A percentile compares a stretch with the other conserved stretches of the same genome.
These are phyloP conservation scores for Macrolepiota albuminosa DNA, from an alignment of 768 basidiomycete genomes.

Conservation along the genomic window DNA sequence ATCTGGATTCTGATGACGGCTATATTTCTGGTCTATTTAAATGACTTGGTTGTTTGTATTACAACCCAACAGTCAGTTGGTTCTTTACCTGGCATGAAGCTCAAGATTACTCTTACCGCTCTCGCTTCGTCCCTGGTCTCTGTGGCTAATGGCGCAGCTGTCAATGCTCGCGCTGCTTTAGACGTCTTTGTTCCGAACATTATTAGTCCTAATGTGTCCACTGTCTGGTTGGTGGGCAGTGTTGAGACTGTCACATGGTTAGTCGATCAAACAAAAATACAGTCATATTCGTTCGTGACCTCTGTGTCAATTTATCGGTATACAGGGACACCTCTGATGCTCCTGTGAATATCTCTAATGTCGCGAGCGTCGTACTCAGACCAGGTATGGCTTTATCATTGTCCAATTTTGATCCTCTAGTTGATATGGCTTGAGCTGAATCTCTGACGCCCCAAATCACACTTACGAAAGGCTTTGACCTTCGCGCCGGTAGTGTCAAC, in stretches of 20 bases:
- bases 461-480: slow-evolving; percentile 29
- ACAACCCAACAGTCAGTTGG: not conserved
- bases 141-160: slow-evolving; percentile 10
- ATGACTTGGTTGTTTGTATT: not conserved
- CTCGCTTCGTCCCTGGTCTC: slow-evolving; percentile 19
- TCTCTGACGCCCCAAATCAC: not conserved
- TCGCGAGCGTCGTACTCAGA: slow-evolving; percentile 23
- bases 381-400: slow-evolving; percentile 18
- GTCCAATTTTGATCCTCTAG: not conserved
- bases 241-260: slow-evolving; percentile 26
- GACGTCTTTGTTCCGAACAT: slow-evolving; percentile 27
- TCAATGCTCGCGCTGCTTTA: slow-evolving; percentile 17
- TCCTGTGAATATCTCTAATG: slow-evolving; percentile 36
- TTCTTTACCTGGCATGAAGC: not conserved
- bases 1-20: not conserved
- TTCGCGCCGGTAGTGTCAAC: slow-evolving; percentile 27
- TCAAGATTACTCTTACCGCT: slow-evolving; percentile 16
- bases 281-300: not conserved
- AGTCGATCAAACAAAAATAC: not conserved
- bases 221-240: slow-evolving; percentile 23
- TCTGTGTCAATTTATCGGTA: not conserved
- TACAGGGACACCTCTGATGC: slow-evolving; percentile 35
- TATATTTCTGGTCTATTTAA: not conserved
- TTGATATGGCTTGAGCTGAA: not conserved
- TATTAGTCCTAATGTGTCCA: slow-evolving; percentile 19